Base-by-base conservation (phyloP, 805 yeast species). In the Ogataea siamensis region DNA sequence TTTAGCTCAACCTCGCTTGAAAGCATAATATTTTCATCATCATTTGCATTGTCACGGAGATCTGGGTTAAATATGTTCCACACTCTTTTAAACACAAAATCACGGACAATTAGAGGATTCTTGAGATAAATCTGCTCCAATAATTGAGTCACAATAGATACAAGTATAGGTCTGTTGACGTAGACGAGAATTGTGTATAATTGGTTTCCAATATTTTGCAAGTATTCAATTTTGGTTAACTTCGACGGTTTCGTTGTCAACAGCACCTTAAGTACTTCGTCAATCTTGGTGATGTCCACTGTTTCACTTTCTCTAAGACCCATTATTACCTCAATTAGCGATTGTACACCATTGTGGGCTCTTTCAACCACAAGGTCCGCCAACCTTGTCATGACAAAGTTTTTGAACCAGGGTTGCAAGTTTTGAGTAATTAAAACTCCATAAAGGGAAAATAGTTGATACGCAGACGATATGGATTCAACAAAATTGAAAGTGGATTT, bases 301-400 rank as follows among this genome's bases (percentile, higher is more conserved):
- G 77, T 79, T 39, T 83, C 91, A 37, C 71, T 69, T 28, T 87
- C 94, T 40, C 96, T 67, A 17, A 85, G 66, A 0, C 95, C 95
- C 10, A 84, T 66, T 0, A 85, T 68, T 45, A 85, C 78, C 58
- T 91, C 97, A 19, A 88, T 69, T 34, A 91, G 60, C 2, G 88
- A 71, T 19, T 74, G 61, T 2, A 93, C 77, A 0, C 98, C 97
- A 1, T 60, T 57, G 2, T 71, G 58, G 19, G 45, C 26, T 16
- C 94, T 70, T 28, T 69, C 58, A 14, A 76, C 55, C 1, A 84
- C 83, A 18, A 87, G 59, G 3, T 57, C 43, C 0, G 82, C 73
- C 3, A 91, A 64, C 32, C 71, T 66, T 0, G 60, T 43, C 32
- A 81, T 58, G 4, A 85, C 66, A 40, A 70, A 64, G 5, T 47